A percentile compares a stretch with the other conserved stretches of the same genome.
Evolutionary conservation across 129 eudicot species (phyloP).

Genomic region (Kitagawia praeruptora): DNA sequence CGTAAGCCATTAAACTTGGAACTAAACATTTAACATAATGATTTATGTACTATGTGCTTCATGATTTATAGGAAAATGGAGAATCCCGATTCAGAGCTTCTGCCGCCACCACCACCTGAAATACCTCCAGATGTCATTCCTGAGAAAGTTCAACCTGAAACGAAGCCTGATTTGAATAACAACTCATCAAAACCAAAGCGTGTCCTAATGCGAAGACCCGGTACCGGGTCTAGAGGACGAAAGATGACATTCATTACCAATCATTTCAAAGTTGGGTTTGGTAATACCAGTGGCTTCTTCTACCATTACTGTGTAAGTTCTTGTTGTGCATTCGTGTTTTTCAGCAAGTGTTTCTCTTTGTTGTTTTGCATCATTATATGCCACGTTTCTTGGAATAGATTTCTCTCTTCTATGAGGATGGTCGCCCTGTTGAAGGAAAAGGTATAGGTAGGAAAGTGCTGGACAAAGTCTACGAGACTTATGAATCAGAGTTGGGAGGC

Average conservation of each 20-base stretch:
- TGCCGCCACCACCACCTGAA: constrained; percentile 25
- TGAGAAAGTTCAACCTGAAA: constrained; percentile 12
- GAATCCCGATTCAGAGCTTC: constrained; percentile 6
- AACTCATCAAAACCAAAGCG: constrained; percentile 22
- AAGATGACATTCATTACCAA: constrained; percentile 24
- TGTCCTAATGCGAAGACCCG: constrained; percentile 22
- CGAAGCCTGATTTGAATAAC: not conserved
- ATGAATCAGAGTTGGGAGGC: constrained; percentile 32
- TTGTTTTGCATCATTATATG: not conserved
- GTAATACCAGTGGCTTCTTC: constrained; percentile 15
- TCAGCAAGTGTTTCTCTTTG: not conserved
- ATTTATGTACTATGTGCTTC: not conserved
- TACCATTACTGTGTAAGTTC: constrained; percentile 26
- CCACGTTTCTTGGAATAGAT: constrained; percentile 18
- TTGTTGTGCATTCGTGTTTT: not conserved
- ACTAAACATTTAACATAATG: not conserved
- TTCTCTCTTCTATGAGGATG: constrained; percentile 36
- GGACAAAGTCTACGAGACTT: constrained; percentile 28
- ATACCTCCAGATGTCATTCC: constrained; percentile 25
- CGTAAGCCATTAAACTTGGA: not conserved
- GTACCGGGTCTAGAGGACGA: constrained; percentile 25
- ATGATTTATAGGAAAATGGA: constrained; percentile 5
- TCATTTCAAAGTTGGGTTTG: constrained; percentile 27
- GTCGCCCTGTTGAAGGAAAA: constrained; percentile 27
- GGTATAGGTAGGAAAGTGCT: constrained; percentile 32